Evolutionary conservation across 345 rosid species (phyloP).

Genomic region (Boechera retrofracta): DNA sequence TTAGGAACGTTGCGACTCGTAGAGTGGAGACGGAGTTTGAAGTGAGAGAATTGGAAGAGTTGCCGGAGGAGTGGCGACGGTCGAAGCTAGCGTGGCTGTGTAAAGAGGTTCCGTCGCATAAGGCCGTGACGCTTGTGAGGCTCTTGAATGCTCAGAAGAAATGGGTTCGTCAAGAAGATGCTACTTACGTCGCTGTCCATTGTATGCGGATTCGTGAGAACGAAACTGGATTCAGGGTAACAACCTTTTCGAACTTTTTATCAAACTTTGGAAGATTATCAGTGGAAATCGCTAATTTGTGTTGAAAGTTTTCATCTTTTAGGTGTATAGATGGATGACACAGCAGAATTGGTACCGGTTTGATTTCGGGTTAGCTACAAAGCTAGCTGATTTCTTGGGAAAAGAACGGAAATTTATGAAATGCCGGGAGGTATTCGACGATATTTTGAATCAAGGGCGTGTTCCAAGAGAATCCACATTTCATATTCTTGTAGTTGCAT

Average conservation of each 20-base stretch:
- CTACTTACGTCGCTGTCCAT: slow-evolving; percentile 71
- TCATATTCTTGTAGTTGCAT: slow-evolving; percentile 79
- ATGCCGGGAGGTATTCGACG: slow-evolving; percentile 82
- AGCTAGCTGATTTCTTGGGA: slow-evolving; percentile 85
- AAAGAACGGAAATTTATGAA: slow-evolving; percentile 75
- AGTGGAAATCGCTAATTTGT: neutral
- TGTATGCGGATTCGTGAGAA: slow-evolving; percentile 84
- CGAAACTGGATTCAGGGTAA: slow-evolving; percentile 76
- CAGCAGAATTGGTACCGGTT: slow-evolving; percentile 81
- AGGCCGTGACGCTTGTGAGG: slow-evolving; percentile 67
- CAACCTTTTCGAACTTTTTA: neutral
- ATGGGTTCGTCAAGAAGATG: slow-evolving; percentile 89
- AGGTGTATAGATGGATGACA: slow-evolving; percentile 98
- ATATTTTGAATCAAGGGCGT: slow-evolving; percentile 82
- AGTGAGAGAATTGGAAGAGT: slow-evolving; percentile 70
- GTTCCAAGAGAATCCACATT: slow-evolving; percentile 91
- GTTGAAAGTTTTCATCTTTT: slow-evolving; percentile 34
- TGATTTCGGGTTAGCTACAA: slow-evolving; percentile 87
- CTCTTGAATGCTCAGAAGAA: slow-evolving; percentile 80
- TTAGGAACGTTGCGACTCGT: slow-evolving; percentile 51
- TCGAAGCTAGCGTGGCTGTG: slow-evolving; percentile 92
- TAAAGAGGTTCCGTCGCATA: slow-evolving; percentile 79
- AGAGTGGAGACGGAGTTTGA: slow-evolving; percentile 52
- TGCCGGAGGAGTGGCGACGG: slow-evolving; percentile 88
- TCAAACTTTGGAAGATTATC: neutral